Evolutionary conservation across 257 asterid species (phyloP).

Genomic region (Solanum arcanum): DNA sequence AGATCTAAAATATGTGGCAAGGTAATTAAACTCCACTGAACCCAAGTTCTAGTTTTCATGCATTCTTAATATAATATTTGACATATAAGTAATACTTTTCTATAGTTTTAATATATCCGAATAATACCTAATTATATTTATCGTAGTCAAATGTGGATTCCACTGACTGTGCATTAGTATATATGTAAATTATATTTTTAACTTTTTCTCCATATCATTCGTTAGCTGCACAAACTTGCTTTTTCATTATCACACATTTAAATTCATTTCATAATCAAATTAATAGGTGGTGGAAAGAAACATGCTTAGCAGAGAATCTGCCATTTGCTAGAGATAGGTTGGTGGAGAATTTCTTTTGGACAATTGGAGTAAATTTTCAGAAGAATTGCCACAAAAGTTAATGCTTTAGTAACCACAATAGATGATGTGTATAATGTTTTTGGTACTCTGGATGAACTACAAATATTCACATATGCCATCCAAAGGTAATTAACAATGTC

Average conservation of each 20-base stretch:
- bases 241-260: too few species aligned
- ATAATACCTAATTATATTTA: too few species aligned
- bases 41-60: neutral
- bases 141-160: neutral
- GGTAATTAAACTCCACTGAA: neutral
- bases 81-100: neutral
- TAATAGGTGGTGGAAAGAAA: conserved; percentile 42
- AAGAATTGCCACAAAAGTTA: conserved; percentile 11
- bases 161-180: neutral
- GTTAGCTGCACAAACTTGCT: too few species aligned
- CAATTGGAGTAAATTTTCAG: conserved; percentile 8
- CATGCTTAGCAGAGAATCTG: conserved; percentile 23
- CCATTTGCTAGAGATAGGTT: conserved; percentile 47
- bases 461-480: conserved; percentile 18
- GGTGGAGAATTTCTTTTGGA: conserved; percentile 35
- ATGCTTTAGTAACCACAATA: conserved; percentile 6
- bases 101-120: too few species aligned
- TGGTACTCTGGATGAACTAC: conserved; percentile 20
- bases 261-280: neutral
- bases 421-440: conserved; percentile 1
- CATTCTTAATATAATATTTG: neutral
- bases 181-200: too few species aligned
- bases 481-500: conserved; percentile 15
- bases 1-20: conserved; percentile 25
- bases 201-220: too few species aligned